Evolutionary conservation across 2,329 filamentous ascomycete genomes (phyloP).

Genomic region (Fusarium azukiicola): DNA sequence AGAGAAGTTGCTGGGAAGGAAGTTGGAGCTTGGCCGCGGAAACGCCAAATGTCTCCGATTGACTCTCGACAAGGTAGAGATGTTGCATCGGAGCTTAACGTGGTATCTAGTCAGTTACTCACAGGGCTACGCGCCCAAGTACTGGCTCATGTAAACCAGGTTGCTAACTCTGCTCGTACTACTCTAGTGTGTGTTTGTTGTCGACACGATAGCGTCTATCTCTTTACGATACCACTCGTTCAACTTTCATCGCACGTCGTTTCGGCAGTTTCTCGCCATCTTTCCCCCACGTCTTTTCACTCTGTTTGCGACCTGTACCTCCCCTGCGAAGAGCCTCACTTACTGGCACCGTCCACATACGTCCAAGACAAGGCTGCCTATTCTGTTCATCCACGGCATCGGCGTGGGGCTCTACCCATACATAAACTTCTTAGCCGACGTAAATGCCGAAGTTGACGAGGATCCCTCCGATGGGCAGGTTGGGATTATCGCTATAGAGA

Average conservation of each 20-base stretch:
- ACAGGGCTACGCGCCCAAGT: not conserved
- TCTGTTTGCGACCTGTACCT: constrained; percentile 67
- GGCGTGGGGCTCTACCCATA: too few species aligned
- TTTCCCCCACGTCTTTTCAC: constrained; percentile 78
- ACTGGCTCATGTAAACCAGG: not conserved
- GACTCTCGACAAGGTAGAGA: constrained; percentile 78
- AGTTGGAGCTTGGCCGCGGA: constrained; percentile 73
- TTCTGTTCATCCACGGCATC: constrained; percentile 82
- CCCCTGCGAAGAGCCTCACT: constrained; percentile 70
- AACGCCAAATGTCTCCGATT: constrained; percentile 74
- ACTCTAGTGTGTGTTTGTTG: constrained; percentile 67
- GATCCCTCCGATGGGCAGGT: too few species aligned
- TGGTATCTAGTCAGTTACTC: constrained; percentile 75
- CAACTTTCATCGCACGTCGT: constrained; percentile 67
- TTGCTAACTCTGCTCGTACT: constrained; percentile 24
- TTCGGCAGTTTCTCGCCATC: constrained; percentile 62
- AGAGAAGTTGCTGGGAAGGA: constrained; percentile 73
- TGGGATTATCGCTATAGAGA: constrained; percentile 78
- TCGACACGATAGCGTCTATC: constrained; percentile 64
- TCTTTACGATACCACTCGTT: constrained; percentile 69
- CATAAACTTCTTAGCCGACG: too few species aligned
- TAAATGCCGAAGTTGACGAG: too few species aligned
- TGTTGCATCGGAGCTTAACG: constrained; percentile 74
- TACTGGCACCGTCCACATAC: constrained; percentile 83
- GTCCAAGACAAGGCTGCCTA: constrained; percentile 75